Evolutionary conservation across 176 grass and related monocot species (phyloP), one percentile per base, ranked within the genome.

Genomic region (Eragrostis nindensis): DNA sequence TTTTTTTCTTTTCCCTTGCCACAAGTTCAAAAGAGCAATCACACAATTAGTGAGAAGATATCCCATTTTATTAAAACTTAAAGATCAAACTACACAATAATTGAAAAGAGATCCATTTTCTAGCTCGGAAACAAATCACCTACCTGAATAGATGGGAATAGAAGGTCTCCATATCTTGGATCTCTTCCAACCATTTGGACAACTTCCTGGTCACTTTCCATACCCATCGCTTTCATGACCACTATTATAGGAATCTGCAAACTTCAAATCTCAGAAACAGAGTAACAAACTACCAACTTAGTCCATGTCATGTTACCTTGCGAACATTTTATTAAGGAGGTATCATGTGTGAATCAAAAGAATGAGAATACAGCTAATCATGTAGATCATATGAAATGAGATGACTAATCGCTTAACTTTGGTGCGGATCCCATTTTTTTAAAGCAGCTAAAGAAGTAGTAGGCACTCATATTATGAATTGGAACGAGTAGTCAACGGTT

Each of bases 191-290:
- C 86, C 90, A 98, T 93, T 87, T 98, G 95, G 68, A 93, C 95
- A 70, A 91, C 72, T 62, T 98, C 95, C 87, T 95, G 92, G 79
- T 98, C 92, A 62, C 92, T 98, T 93, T 94, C 92, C 82, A 89
- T 93, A 75, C 95, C 95, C 95, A 98, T 95, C n/a, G 95, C 92
- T 86, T 93, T 98, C 92, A 98, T 93, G 66, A 98, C 87, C 79
- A 93, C 90, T 78, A 98, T 84, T 74, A 98, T 95, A 83, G 95
- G 90, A 91, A 98, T 98, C 95, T 98, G 86, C 36, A 72, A 74
- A 84, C 11, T 40, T 52, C 62, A 50, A 81, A 38, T 18, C 22
- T 83, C 71, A 74, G 81, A 76, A 62, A 73, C 19, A 73, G 25
- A 60, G 29, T 77, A 44, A 83, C 48, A 30, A 77, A 76, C 48